phyloP scores from a whole-genome alignment of 1,284 basidiomycete species.

The Puccinia horiana region DNA sequence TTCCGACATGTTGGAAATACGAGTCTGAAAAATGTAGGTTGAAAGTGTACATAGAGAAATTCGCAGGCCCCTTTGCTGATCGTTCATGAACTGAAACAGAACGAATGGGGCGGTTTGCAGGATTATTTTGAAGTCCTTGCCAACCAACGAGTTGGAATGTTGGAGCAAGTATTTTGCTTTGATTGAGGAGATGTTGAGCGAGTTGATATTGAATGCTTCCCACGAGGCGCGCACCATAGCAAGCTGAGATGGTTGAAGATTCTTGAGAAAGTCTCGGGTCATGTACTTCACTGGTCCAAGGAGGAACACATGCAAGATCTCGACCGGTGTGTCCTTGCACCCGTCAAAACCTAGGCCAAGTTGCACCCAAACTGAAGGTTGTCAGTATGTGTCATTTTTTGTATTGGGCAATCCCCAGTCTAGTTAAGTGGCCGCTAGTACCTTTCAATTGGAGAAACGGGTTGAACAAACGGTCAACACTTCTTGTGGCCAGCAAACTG shows the following conservation, averaged over 20 bases:
- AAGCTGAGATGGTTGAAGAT: constrained; percentile 45
- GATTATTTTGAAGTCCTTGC: background rate
- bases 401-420: background rate
- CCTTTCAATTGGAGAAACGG: constrained; percentile 7
- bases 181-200: background rate
- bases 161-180: background rate
- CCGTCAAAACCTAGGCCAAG: constrained; percentile 62
- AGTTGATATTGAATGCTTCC: background rate
- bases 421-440: too few species aligned
- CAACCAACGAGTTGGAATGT: background rate
- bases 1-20: background rate
- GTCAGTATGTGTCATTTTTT: background rate
- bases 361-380: constrained; percentile 56
- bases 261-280: constrained; percentile 51
- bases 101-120: background rate
- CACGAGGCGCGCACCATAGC: background rate
- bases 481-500: background rate
- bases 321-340: constrained; percentile 56
- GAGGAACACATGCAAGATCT: constrained; percentile 56
- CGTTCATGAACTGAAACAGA: background rate
- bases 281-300: constrained; percentile 56
- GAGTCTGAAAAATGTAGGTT: background rate
- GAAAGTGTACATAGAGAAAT: background rate
- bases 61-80: background rate
- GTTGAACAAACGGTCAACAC: background rate